A percentile compares a stretch with the other conserved stretches of the same genome.
phyloP scores from a whole-genome alignment of 495 filamentous ascomycete genomes.

The Margaritispora aquatica region DNA sequence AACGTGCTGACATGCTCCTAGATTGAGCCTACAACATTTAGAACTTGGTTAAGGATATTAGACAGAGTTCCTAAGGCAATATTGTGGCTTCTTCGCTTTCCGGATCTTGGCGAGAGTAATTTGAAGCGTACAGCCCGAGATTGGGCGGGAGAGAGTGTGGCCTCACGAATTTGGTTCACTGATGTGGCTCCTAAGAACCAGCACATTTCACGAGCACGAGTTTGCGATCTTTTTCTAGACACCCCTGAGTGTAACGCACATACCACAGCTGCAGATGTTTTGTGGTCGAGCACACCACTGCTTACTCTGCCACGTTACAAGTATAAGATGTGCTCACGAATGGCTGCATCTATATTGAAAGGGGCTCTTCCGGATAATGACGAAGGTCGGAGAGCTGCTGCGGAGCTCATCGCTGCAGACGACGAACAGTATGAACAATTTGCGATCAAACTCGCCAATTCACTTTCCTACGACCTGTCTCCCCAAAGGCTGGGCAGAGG shows the following conservation, averaged over 20 bases:
- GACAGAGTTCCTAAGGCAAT: slow-evolving; percentile 80
- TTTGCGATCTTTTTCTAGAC: slow-evolving; percentile 93
- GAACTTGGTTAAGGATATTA: slow-evolving; percentile 92
- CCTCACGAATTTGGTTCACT: slow-evolving; percentile 90
- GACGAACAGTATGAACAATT: slow-evolving; percentile 77
- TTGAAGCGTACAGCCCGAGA: slow-evolving; percentile 68
- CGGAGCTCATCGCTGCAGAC: slow-evolving; percentile 71
- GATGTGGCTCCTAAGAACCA: slow-evolving; percentile 89
- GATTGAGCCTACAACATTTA: slow-evolving; percentile 97
- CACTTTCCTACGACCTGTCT: slow-evolving; percentile 52
- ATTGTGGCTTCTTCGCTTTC: slow-evolving; percentile 95
- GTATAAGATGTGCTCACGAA: slow-evolving; percentile 98
- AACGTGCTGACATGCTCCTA: slow-evolving; percentile 30
- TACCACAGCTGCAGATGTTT: slow-evolving; percentile 92
- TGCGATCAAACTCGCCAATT: slow-evolving; percentile 65
- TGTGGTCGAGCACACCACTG: slow-evolving; percentile 93
- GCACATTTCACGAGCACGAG: slow-evolving; percentile 86
- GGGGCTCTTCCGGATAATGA: slow-evolving; percentile 72
- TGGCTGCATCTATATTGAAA: slow-evolving; percentile 89
- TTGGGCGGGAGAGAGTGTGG: slow-evolving; percentile 85
- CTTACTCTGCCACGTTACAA: slow-evolving; percentile 89
- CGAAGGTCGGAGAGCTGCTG: slow-evolving; percentile 59
- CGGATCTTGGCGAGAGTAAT: slow-evolving; percentile 85
- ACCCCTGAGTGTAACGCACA: slow-evolving; percentile 98
- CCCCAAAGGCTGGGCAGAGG: slow-evolving; percentile 47